Base-by-base conservation (phyloP, 352 stramenopile genomes). In the Globisporangium middletonii region DNA sequence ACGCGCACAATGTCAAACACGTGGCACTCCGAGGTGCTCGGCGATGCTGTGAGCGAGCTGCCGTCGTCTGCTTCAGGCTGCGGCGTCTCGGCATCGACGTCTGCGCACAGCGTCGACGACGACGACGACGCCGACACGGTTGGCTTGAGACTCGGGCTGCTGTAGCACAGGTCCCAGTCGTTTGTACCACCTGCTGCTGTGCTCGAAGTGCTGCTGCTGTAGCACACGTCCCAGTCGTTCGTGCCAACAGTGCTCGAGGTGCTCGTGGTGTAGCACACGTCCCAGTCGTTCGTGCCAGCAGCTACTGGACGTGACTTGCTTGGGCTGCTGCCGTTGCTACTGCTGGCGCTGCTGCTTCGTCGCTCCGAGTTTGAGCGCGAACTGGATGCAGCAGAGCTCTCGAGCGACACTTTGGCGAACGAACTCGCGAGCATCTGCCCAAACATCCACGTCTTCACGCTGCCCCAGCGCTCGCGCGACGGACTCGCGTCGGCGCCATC, bases 361-460 rank as follows among this genome's bases (percentile, higher is more conserved):
- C 16, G 16, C 8, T 48, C 43, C 9, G 43, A 48, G 19, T 18
- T 26, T 4, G 43, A 15, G 16, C 43, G 43, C 9, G 43, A 47
- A 18, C n/a, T 28, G 16, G 33, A 38, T 11, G n/a, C 19, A 19
- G 30, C 6, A 1, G 15, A 50, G 28, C 18, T 18, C 12, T 58
- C 62, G 28, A 57, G 65, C 33, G 73, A 83, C 57, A 86, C 73
- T 42, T 83, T 83, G 27, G 76, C 75, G 59, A 89, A 86, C 19
- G 79, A 84, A 42, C 73, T 86, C 63, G 68, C 66, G 55, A 91
- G 53, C 57, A 89, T 54, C 50, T 89, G 78, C 1, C 64, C 73
- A 62, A 91, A 89, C 64, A 81, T 83, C 78, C 78, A 90, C 23
- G 78, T 86, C 73, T 90, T 88, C 53, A 88, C 75, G 41, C 78